phyloP scores from a whole-genome alignment of 345 rosid genomes.

The Leavenworthia alabamica region DNA sequence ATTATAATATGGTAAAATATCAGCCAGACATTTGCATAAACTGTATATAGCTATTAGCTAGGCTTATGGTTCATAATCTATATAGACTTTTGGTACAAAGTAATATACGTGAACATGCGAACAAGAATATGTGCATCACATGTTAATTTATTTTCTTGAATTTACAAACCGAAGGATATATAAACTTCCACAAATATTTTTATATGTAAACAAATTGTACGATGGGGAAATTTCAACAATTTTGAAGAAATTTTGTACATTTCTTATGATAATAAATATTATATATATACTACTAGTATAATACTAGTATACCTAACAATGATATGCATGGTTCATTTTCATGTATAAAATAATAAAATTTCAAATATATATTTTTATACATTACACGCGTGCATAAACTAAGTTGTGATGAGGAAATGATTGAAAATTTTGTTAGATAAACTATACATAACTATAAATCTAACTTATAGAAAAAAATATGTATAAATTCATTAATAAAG shows the following conservation, averaged over 20 bases:
- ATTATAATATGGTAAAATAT: not conserved
- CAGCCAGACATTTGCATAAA: not conserved
- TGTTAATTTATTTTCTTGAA: not conserved
- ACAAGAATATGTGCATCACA: not conserved
- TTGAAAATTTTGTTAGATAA: not conserved
- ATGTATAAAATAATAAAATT: not conserved
- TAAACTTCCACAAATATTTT: not conserved
- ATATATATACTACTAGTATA: not conserved
- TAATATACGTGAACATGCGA: not conserved
- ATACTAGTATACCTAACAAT: slow-evolving; percentile 8
- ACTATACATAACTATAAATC: too few relatives aligned
- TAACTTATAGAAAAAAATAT: not conserved
- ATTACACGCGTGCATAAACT: not conserved
- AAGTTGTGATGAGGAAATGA: not conserved
- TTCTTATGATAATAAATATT: not conserved
- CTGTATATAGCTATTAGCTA: not conserved
- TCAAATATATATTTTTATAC: not conserved
- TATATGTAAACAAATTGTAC: not conserved
- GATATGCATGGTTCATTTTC: not conserved
- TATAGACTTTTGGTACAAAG: not conserved
- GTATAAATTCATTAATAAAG: not conserved
- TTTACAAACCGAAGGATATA: not conserved
- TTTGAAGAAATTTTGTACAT: not conserved
- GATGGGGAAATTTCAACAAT: slow-evolving; percentile 17
- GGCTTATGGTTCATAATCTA: not conserved